These are phyloP conservation scores for Gamarada debralockiae DNA, from an alignment of 495 filamentous ascomycete species.

Conservation along the genomic window DNA sequence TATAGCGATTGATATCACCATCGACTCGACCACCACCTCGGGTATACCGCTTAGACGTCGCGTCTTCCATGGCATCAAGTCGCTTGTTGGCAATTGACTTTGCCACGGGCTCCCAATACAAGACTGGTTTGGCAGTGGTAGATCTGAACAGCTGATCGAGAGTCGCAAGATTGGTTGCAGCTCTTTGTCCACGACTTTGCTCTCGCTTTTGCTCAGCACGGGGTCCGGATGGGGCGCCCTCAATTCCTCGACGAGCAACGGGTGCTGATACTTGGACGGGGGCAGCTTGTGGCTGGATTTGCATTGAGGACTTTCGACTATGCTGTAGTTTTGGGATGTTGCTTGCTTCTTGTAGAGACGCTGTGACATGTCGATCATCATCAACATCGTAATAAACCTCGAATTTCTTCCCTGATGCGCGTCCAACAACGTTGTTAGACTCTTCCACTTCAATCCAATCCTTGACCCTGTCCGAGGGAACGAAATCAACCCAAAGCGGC, in stretches of 20 bases:
- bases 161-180: neutral
- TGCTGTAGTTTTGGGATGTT: constrained; percentile 10
- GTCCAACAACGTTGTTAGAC: constrained; percentile 42
- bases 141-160: constrained; percentile 22
- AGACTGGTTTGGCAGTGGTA: constrained; percentile 28
- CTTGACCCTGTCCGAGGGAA: constrained; percentile 68
- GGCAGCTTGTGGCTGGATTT: neutral
- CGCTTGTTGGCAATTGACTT: constrained; percentile 55
- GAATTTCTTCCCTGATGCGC: constrained; percentile 47
- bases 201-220: constrained; percentile 6
- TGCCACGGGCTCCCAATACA: constrained; percentile 44
- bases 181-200: constrained; percentile 1
- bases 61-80: constrained; percentile 58
- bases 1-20: constrained; percentile 68
- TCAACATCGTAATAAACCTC: constrained; percentile 66
- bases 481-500: constrained; percentile 84
- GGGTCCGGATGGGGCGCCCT: constrained; percentile 40
- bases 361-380: constrained; percentile 49
- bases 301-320: neutral
- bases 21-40: constrained; percentile 43
- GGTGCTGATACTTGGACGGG: neutral
- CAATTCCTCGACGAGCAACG: constrained; percentile 25
- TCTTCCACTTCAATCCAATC: constrained; percentile 75
- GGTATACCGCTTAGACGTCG: constrained; percentile 39
- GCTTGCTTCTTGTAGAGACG: constrained; percentile 48